Evolutionary conservation across 2,329 filamentous ascomycete species (phyloP).

Genomic region (Claviceps sp.): DNA sequence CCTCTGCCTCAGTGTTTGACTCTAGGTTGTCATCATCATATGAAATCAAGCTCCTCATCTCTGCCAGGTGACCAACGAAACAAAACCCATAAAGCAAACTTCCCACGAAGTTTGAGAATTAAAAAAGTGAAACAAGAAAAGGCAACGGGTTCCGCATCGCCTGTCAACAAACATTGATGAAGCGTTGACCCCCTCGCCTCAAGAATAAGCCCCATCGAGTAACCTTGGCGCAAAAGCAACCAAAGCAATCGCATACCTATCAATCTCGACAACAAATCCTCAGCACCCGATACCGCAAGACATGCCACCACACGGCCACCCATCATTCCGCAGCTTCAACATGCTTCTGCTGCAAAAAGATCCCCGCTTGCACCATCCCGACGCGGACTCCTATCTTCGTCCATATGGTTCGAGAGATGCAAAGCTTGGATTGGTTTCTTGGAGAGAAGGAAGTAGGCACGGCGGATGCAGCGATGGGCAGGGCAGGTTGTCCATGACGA

Average conservation of each 20-base stretch:
- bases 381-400: constrained; percentile 81
- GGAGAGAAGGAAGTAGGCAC: constrained; percentile 1
- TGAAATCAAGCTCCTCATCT: constrained; percentile 39
- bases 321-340: constrained; percentile 22
- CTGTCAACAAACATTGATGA: constrained; percentile 5
- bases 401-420: constrained; percentile 40
- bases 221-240: constrained; percentile 43
- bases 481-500: constrained; percentile 21
- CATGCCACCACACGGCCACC: constrained; percentile 37
- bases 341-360: constrained; percentile 4
- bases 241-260: constrained; percentile 97
- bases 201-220: constrained; percentile 99
- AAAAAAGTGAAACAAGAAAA: constrained; percentile 10
- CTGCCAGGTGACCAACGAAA: constrained; percentile 3
- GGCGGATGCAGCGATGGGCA: constrained; percentile 33
- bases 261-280: constrained; percentile 76
- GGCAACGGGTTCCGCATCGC: constrained; percentile 10
- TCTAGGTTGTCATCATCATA: constrained; percentile 84
- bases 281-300: constrained; percentile 31
- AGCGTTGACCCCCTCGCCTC: constrained; percentile 66
- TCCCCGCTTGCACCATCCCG: constrained; percentile 12
- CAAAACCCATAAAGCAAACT: constrained; percentile 21
- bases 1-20: constrained; percentile 83
- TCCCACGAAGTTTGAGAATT: constrained; percentile 29
- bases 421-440: background rate